Percentiles rank a stretch among this genome's conserved stretches.
phyloP scores from a whole-genome alignment of 257 asterid species.

The Solanum etuberosum region DNA sequence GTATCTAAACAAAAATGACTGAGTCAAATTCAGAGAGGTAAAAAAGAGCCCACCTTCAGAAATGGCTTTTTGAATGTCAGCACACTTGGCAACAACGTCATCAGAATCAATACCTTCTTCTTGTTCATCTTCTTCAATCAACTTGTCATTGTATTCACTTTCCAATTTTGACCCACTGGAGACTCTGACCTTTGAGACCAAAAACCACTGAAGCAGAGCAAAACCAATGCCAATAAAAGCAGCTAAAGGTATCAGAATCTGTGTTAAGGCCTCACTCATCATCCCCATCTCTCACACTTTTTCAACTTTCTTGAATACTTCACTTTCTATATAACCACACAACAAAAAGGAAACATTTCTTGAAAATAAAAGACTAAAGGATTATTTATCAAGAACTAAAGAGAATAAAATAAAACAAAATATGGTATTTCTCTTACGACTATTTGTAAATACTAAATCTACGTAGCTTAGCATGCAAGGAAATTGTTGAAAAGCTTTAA shows the following conservation, averaged over 20 bases:
- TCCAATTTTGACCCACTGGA: neutral
- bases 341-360: neutral
- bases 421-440: neutral
- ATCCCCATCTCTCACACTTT: neutral
- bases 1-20: neutral
- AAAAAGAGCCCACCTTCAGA: slow-evolving; percentile 3
- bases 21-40: neutral
- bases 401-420: neutral
- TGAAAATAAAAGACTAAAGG: neutral
- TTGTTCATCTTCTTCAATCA: slow-evolving; percentile 21
- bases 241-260: slow-evolving; percentile 14
- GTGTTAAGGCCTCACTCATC: slow-evolving; percentile 11
- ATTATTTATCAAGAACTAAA: neutral
- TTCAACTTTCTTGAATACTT: neutral
- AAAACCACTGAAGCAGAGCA: slow-evolving; percentile 16
- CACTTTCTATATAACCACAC: neutral
- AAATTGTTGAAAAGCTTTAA: neutral
- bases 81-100: slow-evolving; percentile 13
- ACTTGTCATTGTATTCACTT: neutral
- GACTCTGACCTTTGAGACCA: slow-evolving; percentile 11
- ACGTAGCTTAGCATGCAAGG: neutral
- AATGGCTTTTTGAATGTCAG: slow-evolving; percentile 26
- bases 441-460: neutral
- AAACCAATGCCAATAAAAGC: slow-evolving; percentile 14
- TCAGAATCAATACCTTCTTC: slow-evolving; percentile 14